Percentiles rank a stretch among this genome's conserved stretches.
These are phyloP conservation scores for Sporisorium scitamineum DNA, from an alignment of 1,284 basidiomycete genomes.

Conservation along the genomic window DNA sequence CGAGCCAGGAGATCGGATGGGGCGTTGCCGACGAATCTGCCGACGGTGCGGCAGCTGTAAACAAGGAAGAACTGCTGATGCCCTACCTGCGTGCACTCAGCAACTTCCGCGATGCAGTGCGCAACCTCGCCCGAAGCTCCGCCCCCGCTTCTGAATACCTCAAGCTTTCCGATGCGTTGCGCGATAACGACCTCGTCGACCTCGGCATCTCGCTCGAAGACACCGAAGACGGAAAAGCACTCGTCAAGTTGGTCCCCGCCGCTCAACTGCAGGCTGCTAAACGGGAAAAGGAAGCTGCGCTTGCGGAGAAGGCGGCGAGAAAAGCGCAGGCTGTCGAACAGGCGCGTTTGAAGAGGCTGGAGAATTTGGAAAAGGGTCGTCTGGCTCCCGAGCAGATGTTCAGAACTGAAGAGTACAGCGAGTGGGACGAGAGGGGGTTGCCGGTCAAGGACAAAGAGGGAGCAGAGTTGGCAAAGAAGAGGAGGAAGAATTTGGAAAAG, in stretches of 20 bases:
- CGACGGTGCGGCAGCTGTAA: constrained; percentile 32
- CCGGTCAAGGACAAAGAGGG: constrained; percentile 87
- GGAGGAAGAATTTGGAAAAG: constrained; percentile 84
- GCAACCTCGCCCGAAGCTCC: constrained; percentile 79
- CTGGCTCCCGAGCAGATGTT: constrained; percentile 83
- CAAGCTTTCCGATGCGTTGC: constrained; percentile 77
- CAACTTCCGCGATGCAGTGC: constrained; percentile 89
- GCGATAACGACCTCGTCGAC: constrained; percentile 89
- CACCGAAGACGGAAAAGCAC: constrained; percentile 80
- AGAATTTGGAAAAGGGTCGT: constrained; percentile 86
- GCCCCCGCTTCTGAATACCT: constrained; percentile 61
- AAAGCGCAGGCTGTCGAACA: constrained; percentile 81
- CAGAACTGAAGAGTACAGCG: constrained; percentile 74
- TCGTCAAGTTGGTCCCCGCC: constrained; percentile 91
- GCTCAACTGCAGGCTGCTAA: constrained; percentile 83
- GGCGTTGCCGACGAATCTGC: constrained; percentile 47
- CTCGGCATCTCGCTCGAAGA: constrained; percentile 96
- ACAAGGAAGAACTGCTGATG: constrained; percentile 88
- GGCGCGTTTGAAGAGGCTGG: constrained; percentile 79
- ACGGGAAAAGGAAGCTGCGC: constrained; percentile 86
- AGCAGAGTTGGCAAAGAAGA: constrained; percentile 85
- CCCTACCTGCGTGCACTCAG: constrained; percentile 89
- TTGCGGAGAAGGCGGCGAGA: constrained; percentile 82
- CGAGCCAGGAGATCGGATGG: constrained; percentile 62
- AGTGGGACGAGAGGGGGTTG: constrained; percentile 87